phyloP scores from a whole-genome alignment of 2,329 filamentous ascomycete genomes.

The Pseudocercospora crystallina region DNA sequence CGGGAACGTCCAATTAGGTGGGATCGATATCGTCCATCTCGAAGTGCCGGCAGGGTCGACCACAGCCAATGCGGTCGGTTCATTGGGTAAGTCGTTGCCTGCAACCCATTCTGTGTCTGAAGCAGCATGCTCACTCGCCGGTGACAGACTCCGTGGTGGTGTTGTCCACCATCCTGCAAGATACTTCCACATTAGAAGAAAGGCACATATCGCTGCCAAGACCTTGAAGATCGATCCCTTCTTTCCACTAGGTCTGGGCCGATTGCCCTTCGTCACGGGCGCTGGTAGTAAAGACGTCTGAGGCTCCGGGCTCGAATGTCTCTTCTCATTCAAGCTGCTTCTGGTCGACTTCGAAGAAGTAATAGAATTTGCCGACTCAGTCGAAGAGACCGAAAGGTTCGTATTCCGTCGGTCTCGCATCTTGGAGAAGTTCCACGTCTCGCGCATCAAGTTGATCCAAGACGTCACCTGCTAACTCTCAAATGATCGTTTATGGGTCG shows the following conservation, averaged over 20 bases:
- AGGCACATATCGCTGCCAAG: constrained; percentile 16
- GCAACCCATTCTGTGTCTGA: constrained; percentile 64
- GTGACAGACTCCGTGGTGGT: constrained; percentile 27
- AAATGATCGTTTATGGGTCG: too few relatives aligned
- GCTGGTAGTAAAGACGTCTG: constrained; percentile 25
- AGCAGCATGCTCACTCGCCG: constrained; percentile 29
- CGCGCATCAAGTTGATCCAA: too few relatives aligned
- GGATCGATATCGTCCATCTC: constrained; percentile 82
- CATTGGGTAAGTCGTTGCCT: constrained; percentile 65
- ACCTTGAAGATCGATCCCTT: constrained; percentile 13
- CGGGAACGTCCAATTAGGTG: constrained; percentile 65
- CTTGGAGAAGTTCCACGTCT: background rate
- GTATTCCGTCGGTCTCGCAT: constrained; percentile 51
- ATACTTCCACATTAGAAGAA: constrained; percentile 21
- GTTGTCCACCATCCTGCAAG: constrained; percentile 18
- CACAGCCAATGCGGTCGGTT: constrained; percentile 71
- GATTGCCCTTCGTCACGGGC: constrained; percentile 25
- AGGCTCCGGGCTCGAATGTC: constrained; percentile 21
- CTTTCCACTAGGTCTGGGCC: constrained; percentile 11
- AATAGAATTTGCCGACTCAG: constrained; percentile 71
- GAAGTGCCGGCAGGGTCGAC: constrained; percentile 63
- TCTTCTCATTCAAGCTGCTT: constrained; percentile 62
- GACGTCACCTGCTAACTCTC: too few relatives aligned
- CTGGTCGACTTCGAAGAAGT: constrained; percentile 66
- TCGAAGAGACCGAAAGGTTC: constrained; percentile 47